Base-by-base conservation (phyloP, 176 grass and related monocot genomes). In the Musa troglodytarum region DNA sequence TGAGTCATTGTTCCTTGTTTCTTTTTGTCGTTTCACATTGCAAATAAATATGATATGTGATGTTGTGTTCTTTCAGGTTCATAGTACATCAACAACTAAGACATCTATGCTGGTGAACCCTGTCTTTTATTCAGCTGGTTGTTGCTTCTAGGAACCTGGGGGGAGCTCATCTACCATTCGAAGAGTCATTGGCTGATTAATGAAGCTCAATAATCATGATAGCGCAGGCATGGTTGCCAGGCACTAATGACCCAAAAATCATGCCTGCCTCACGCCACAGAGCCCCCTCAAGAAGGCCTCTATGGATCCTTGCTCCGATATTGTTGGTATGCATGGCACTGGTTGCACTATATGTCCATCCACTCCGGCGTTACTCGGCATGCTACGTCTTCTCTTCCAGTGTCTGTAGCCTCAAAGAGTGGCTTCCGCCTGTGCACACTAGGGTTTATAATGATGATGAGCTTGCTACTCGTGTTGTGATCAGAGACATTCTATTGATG, bases 381-480 rank as follows among this genome's bases (percentile, higher is more conserved):
- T 99, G 96, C 80, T 92, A 99, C 78, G 78, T 99, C 49, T 81
- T 96, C 75, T 87, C 89, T 71, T 88, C 96, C 49, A 88, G 79
- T 63, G 78, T 81, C 20, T 99, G 96, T 79, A 83, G 78, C 58
- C 80, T 77, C 21, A 65, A 62, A 65, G 59, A 77, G 43, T 92
- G 68, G 76, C 85, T 83, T 80, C 85, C 91, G 74, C 88, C 81
- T 81, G 83, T 84, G 68, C 88, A 84, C 21, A 65, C 53, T 76
- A 94, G 88, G 79, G 85, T 95, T 57, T 95, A 89, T 68, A 95
- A 82, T 75, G 96, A 99, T 84, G 83, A 87, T 76, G 91, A 99
- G 81, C 91, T 95, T 74, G 69, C 86, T 75, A 85, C 79, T 53
- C 88, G 56, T 79, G 88, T 74, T 65, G 85, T 99, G 21, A 81